Evolutionary conservation across 106 monocot species (phyloP), one percentile per base, ranked within the genome.

Genomic region (Dendrobium chrysotoxum): DNA sequence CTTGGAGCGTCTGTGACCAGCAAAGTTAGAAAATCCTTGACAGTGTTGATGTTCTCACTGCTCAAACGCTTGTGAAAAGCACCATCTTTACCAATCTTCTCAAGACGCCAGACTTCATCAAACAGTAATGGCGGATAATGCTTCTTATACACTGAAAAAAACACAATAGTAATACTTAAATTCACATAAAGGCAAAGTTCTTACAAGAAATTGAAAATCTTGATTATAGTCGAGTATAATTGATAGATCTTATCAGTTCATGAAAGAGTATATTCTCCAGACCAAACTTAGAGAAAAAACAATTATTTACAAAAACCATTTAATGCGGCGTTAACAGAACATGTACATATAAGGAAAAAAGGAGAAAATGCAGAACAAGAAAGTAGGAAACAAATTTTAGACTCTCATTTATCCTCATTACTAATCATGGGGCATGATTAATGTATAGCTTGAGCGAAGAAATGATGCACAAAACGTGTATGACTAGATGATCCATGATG

Each of bases 51-150:
- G 30, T 86, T 93, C 83, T 92, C 92, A 44, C 72, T 84, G 79
- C 75, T 86, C 80, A 99, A 84, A 40, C 98, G 95, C 81, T 90
- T 99, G 83, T 99, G 98, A 64, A 99, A 95, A 31, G 98, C 95
- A 41, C 98, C 98, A 71, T 95, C 98, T 82, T 99, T 99, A 39
- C 95, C 98, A 68, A 99, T 99, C 87, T 99, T 99, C 83, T 95
- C 95, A 61, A 95, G 84, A 9, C 95, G 92, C 95, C 95, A 95
- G 4, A 95, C 98, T 76, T 99, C 95, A 86, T 99, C 98, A 7
- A 41, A 53, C 23, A 99, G 86, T 44, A 75, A 75, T 31, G 95
- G 95, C 16, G 95, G 95, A 80, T 95, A 74, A 73, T 99, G 98
- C 79, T 99, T 99, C 85, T 95, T 99, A 84, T 99, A 99, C 83